A percentile compares a stretch with the other conserved stretches of the same genome.
Evolutionary conservation across 495 filamentous ascomycete genomes (phyloP).

Genomic region (Gamarada debralockiae): DNA sequence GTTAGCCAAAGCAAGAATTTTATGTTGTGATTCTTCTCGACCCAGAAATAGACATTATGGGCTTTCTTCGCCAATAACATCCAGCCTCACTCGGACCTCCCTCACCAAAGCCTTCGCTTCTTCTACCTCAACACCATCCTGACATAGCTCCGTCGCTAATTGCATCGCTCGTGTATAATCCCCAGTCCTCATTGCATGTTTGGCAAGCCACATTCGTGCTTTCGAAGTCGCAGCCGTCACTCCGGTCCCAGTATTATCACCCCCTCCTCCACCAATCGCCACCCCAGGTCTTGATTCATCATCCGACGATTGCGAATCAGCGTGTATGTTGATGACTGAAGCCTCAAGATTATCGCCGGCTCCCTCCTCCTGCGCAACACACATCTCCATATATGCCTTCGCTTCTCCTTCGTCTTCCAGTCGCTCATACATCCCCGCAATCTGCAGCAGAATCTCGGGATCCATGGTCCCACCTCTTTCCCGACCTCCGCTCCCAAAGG

Average conservation of each 20-base stretch:
- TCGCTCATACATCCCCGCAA: constrained; percentile 83
- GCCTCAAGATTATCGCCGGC: constrained; percentile 21
- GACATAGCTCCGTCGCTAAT: constrained; percentile 83
- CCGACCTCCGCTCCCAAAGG: constrained; percentile 20
- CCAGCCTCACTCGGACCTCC: constrained; percentile 79
- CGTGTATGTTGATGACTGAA: constrained; percentile 23
- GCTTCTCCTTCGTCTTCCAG: constrained; percentile 73
- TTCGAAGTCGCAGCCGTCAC: constrained; percentile 87
- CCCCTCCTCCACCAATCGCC: constrained; percentile 24
- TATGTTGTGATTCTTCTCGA: background rate
- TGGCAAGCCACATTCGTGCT: constrained; percentile 91
- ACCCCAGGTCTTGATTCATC: constrained; percentile 28
- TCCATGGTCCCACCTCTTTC: constrained; percentile 51
- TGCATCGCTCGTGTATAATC: constrained; percentile 74
- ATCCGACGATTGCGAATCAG: constrained; percentile 22
- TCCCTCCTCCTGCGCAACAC: constrained; percentile 82
- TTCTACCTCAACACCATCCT: constrained; percentile 96
- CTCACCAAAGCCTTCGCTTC: constrained; percentile 94
- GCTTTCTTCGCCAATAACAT: constrained; percentile 29
- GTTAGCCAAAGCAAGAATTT: background rate
- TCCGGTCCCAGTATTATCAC: constrained; percentile 49
- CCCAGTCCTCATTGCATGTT: constrained; percentile 68
- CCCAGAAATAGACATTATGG: background rate
- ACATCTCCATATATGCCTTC: constrained; percentile 90
- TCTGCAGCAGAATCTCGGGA: constrained; percentile 84